Evolutionary conservation across 495 filamentous ascomycete genomes (phyloP), one percentile per base, ranked within the genome.

Genomic region (Hypoxylon perforatum): DNA sequence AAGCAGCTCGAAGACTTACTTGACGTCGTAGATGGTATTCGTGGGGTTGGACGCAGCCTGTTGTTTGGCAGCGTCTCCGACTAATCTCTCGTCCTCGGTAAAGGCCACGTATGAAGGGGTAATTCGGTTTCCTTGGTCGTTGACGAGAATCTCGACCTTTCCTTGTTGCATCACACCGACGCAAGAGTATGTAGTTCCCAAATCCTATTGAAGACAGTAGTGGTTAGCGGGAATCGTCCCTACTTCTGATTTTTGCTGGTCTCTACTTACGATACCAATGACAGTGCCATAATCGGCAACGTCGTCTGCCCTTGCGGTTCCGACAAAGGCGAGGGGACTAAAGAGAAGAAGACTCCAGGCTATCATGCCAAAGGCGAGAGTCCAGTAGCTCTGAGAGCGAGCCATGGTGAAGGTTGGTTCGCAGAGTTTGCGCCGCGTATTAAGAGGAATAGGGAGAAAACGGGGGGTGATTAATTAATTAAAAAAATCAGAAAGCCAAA

Each of bases 31-130:
- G 75, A 99, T 85, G 41, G 96, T 98, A 63, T 90, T 85, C 65
- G 78, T 78, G 42, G 96, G 96, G 85, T 99, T 98, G 60, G 92
- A 85, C 56, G 96, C 91, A 75, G 93, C 96, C 86, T 98, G 96
- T 84, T 99, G 97, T 91, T 99, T 99, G 58, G 96, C 96, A 67
- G 96, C 94, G 81, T 98, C 96, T 86, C 96, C 96, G 66, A 99
- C 93, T 51, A 99, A 84, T 70, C 96, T 88, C 79, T 98, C 96
- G 65, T 98, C 95, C 73, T 97, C 94, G 77, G 92, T 99, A 78
- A 94, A 99, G 72, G 96, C 96, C 69, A 99, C 96, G 80, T 97
- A 99, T 53, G 94, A 97, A 28, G 95, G 95, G 64, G 94, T 99
- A 67, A 99, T 98, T 82, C 94, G 92, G 88, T 99, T 95, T 88